phyloP scores from a whole-genome alignment of 495 filamentous ascomycete genomes.

The Glarea lozoyensis region DNA sequence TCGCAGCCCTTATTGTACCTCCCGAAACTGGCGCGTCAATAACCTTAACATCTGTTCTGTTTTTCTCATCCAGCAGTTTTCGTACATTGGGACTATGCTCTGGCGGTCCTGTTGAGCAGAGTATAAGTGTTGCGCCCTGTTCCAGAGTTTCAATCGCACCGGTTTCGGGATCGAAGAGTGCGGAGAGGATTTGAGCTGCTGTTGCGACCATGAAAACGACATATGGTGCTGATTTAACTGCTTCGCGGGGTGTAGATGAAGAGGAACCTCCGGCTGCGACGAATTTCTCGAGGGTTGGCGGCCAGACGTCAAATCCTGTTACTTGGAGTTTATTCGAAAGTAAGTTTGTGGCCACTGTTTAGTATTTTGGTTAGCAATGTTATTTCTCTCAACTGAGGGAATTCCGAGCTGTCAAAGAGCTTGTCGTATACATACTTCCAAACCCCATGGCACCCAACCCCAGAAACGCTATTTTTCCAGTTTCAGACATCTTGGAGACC shows the following conservation, averaged over 20 bases:
- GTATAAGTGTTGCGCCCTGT: constrained; percentile 50
- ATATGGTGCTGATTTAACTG: constrained; percentile 49
- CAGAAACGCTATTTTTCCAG: constrained; percentile 54
- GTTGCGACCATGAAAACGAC: constrained; percentile 78
- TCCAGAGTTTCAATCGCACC: constrained; percentile 49
- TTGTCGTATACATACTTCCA: constrained; percentile 29
- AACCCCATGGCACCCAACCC: constrained; percentile 87
- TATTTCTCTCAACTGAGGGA: too few species aligned
- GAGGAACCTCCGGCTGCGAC: constrained; percentile 52
- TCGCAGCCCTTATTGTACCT: constrained; percentile 62
- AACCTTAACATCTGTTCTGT: constrained; percentile 55
- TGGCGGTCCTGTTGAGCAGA: constrained; percentile 69
- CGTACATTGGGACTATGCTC: constrained; percentile 54
- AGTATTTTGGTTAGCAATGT: constrained; percentile 20
- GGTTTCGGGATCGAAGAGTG: constrained; percentile 52
- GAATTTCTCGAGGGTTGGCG: constrained; percentile 64
- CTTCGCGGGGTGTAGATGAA: constrained; percentile 52
- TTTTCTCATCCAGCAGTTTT: constrained; percentile 38
- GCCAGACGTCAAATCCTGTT: constrained; percentile 69
- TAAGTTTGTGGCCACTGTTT: constrained; percentile 61
- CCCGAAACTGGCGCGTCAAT: constrained; percentile 74
- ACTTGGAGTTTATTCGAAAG: constrained; percentile 59
- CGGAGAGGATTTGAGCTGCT: constrained; percentile 54
- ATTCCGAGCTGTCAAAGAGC: background rate
- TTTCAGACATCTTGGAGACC: constrained; percentile 6